Evolutionary conservation across 345 rosid species (phyloP), one percentile per base, ranked within the genome.

Genomic region (Ceriops decandra): DNA sequence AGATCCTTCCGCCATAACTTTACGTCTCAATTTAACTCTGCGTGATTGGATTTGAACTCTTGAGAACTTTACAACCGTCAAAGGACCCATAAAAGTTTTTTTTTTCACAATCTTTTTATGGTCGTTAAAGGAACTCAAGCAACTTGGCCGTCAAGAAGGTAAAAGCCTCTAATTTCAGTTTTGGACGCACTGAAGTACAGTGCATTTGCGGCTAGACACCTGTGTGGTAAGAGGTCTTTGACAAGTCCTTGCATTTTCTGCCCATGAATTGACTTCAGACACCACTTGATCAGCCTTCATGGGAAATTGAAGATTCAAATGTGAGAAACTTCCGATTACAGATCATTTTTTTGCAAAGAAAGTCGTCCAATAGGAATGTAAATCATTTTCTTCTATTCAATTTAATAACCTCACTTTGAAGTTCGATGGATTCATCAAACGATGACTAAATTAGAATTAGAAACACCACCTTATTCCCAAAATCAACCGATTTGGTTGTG

Each of bases 71-170:
- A 30, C 52, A 77, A 13, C 72, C 70, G 28, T 77, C 73, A 11
- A 60, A 74, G 20, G 66, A 31, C 5, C 64, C 36, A 54, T 71
- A 72, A 1, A 57, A 31, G 53, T 78, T 76, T 7, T 52, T 15
- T 52, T 15, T 5, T 36, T 22, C 24, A 22, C 60, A 20, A 4
- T 8, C n/a, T 26, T 33, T 35, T 26, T 61, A 70, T 60, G 0
- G 52, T 75, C 86, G 80, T 75, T 72, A 76, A 82, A 22, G 82
- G 77, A 54, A 47, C 75, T 70, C n/a, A 35, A 31, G 70, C 62
- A 19, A 42, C 38, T 33, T 35, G 63, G 7, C 82, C 79, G 42
- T 49, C 66, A 38, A 73, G 52, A 33, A 76, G 76, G 57, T 72
- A 30, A 42, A 81, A 79, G 9, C 69, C 59, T 60, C 32, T 7